Base-by-base conservation (phyloP, 2,329 filamentous ascomycete genomes). In the Ilyonectria sp. region DNA sequence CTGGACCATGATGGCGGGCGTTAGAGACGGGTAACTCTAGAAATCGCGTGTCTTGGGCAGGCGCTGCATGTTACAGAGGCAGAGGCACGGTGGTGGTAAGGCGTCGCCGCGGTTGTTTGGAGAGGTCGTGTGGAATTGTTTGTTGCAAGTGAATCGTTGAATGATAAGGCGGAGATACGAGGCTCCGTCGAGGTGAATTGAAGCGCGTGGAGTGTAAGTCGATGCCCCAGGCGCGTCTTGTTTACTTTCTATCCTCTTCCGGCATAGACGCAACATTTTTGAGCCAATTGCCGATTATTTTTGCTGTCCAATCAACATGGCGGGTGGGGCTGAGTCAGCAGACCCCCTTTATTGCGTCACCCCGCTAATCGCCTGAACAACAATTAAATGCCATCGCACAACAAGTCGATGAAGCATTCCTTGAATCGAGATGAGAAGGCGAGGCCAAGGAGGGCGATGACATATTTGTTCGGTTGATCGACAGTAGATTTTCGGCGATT, bases 1-100 rank as follows among this genome's bases (percentile, higher is more conserved):
- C 71, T 88, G 87, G 66, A 87, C 88, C 91, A 93, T 93, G 74
- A 76, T 71, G 74, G 72, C 56, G 65, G 60, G 26, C 60, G 43
- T 23, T 63, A 26, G 40, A 56, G 54, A 63, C 43, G 31, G 66
- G 68, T 60, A 62, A 62, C 61, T 67, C 68, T 74, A 76, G 67
- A 68, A 64, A 67, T 67, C 58, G 66, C 63, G 63, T 67, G 55
- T 66, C 63, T 67, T 29, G 52, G 33, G 56, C 60, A 59, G 53
- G 43, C 67, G 66, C 68, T 66, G 65, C 73, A 76, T 76, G 63
- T 35, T 74, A 69, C 55, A 56, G 31, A 60, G 65, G 62, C 17
- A 66, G 57, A 58, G 55, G 26, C 43, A 26, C 44, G 55, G 62
- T 23, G 8, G 43, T 15, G 54, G 47, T 37, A 13, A 40, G 40